Evolutionary conservation across 2,329 filamentous ascomycete species (phyloP).

Genomic region (Mycocentrospora acerina): DNA sequence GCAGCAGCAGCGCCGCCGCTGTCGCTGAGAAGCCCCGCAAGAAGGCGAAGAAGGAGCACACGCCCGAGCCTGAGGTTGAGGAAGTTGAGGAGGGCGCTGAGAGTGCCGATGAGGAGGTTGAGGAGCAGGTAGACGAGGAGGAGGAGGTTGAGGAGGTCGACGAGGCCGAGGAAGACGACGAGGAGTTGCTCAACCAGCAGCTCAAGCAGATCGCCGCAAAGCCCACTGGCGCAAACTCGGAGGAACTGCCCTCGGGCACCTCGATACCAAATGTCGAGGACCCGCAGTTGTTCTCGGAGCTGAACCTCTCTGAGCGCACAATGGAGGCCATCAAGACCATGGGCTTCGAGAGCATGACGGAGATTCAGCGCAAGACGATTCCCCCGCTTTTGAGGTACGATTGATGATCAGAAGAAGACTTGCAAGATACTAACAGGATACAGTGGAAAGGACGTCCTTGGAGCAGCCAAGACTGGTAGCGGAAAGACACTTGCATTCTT

Average conservation of each 20-base stretch:
- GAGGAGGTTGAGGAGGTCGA: conserved; percentile 11
- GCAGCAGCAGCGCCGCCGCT: conserved; percentile 33
- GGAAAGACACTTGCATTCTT: conserved; percentile 96
- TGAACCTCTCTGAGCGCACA: conserved; percentile 85
- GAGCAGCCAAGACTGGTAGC: conserved; percentile 92
- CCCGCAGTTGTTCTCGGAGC: conserved; percentile 72
- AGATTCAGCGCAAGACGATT: conserved; percentile 86
- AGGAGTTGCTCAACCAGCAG: conserved; percentile 37
- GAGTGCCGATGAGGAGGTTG: conserved; percentile 30
- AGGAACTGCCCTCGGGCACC: conserved; percentile 57
- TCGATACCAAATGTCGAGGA: conserved; percentile 63
- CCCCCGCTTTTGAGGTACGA: conserved; percentile 72
- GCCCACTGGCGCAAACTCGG: conserved; percentile 32
- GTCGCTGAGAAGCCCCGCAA: conserved; percentile 41
- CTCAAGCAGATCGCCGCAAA: conserved; percentile 35
- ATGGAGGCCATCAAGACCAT: conserved; percentile 86
- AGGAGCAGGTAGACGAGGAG: conserved; percentile 30
- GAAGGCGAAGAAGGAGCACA: conserved; percentile 45
- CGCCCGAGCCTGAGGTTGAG: conserved; percentile 30
- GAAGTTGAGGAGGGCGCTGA: conserved; percentile 14
- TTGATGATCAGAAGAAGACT: too few species aligned
- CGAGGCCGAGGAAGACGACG: conserved; percentile 33
- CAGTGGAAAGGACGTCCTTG: conserved; percentile 81
- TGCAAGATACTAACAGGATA: background rate
- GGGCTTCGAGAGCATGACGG: conserved; percentile 94